Evolutionary conservation across 2,329 filamentous ascomycete genomes (phyloP).

Genomic region (Monosporascus sp.): DNA sequence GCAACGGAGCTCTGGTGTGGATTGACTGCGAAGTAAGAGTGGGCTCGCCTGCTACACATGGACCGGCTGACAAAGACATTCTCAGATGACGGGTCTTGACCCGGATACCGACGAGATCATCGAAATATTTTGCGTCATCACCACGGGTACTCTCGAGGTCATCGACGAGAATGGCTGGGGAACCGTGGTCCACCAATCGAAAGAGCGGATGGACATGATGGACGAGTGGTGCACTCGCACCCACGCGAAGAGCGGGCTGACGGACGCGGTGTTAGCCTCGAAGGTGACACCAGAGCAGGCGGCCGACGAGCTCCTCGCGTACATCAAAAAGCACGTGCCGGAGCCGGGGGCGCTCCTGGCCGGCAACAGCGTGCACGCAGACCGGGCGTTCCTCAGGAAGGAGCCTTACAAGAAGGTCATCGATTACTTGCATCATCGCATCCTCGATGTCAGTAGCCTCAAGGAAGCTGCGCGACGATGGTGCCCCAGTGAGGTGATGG

Average conservation of each 20-base stretch:
- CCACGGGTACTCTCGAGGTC: slow-evolving; percentile 70
- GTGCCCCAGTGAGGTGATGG: slow-evolving; percentile 58
- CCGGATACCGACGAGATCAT: slow-evolving; percentile 76
- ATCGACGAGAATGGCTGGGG: slow-evolving; percentile 77
- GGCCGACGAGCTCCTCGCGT: slow-evolving; percentile 66
- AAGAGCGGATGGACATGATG: slow-evolving; percentile 69
- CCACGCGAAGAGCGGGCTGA: slow-evolving; percentile 78
- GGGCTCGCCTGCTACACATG: background rate
- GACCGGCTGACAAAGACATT: background rate
- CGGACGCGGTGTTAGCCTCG: slow-evolving; percentile 68
- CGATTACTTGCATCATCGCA: slow-evolving; percentile 79
- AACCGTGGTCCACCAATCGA: slow-evolving; percentile 67
- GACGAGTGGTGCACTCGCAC: slow-evolving; percentile 83
- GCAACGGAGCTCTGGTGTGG: slow-evolving; percentile 64
- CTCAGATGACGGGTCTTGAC: slow-evolving; percentile 89
- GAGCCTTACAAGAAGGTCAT: slow-evolving; percentile 69
- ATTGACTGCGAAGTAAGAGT: slow-evolving; percentile 61
- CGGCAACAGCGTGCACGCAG: slow-evolving; percentile 89
- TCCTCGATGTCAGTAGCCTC: slow-evolving; percentile 85
- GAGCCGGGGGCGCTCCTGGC: slow-evolving; percentile 69
- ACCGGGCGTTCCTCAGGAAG: slow-evolving; percentile 72
- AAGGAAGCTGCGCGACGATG: slow-evolving; percentile 88
- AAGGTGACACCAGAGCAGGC: slow-evolving; percentile 67
- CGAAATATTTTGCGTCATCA: slow-evolving; percentile 89
- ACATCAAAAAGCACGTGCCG: slow-evolving; percentile 70